phyloP scores from a whole-genome alignment of 1,139 yeast genomes.

The Zygosaccharomyces sapae region DNA sequence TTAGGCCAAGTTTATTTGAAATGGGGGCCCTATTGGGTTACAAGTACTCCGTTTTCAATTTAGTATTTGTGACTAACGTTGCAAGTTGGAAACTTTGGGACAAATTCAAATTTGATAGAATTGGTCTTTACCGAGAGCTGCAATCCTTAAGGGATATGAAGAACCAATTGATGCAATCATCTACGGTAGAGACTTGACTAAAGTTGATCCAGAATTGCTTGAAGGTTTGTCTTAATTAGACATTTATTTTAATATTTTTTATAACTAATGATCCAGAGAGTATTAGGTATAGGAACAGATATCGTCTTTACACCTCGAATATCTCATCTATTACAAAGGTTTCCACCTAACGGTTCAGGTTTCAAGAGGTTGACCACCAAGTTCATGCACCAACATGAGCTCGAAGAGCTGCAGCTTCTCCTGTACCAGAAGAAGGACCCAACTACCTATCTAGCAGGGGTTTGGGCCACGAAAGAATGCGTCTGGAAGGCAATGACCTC shows the following conservation, averaged over 20 bases:
- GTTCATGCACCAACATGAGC: constrained; percentile 31
- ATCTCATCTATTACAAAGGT: constrained; percentile 18
- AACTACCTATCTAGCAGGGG: constrained; percentile 27
- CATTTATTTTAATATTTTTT: background rate
- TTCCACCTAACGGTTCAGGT: constrained; percentile 9
- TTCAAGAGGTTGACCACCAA: constrained; percentile 21
- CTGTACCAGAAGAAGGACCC: background rate
- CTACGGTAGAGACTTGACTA: constrained; percentile 54
- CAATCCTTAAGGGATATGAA: constrained; percentile 54
- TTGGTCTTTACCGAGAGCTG: constrained; percentile 68
- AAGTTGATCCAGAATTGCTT: constrained; percentile 26
- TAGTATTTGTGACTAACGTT: constrained; percentile 67
- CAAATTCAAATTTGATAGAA: constrained; percentile 62
- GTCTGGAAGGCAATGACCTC: constrained; percentile 24
- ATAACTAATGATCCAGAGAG: constrained; percentile 4
- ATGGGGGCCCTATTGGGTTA: constrained; percentile 69
- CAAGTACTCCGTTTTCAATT: constrained; percentile 70
- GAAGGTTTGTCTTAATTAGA: constrained; percentile 12
- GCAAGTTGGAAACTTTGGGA: constrained; percentile 77
- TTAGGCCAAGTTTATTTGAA: constrained; percentile 57
- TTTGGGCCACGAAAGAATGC: constrained; percentile 36
- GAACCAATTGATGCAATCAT: constrained; percentile 64
- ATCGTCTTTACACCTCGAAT: constrained; percentile 32
- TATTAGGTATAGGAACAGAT: constrained; percentile 34
- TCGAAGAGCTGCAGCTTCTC: constrained; percentile 7